Evolutionary conservation across 768 basidiomycete genomes (phyloP).

Genomic region (Russula brevipes): DNA sequence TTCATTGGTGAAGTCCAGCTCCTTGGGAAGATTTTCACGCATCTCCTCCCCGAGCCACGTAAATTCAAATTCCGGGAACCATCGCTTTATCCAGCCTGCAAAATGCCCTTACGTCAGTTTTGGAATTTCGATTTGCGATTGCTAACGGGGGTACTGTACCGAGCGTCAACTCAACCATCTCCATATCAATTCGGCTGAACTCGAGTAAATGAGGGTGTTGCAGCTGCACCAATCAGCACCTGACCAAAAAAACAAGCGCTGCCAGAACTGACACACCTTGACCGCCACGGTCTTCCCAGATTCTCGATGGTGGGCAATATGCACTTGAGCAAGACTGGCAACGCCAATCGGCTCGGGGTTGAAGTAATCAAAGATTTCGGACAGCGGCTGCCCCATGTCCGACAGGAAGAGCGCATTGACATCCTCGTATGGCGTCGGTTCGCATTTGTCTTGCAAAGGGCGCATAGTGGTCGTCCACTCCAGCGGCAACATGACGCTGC

Average conservation of each 20-base stretch:
- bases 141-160: slow-evolving; percentile 36
- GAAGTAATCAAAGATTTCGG: slow-evolving; percentile 79
- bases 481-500: slow-evolving; percentile 49
- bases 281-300: slow-evolving; percentile 80
- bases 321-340: slow-evolving; percentile 94
- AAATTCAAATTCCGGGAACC: slow-evolving; percentile 94
- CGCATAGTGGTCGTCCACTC: slow-evolving; percentile 60
- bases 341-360: slow-evolving; percentile 88
- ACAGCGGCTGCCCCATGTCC: slow-evolving; percentile 71
- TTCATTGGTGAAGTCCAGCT: slow-evolving; percentile 94
- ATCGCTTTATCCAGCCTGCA: slow-evolving; percentile 76
- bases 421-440: slow-evolving; percentile 77
- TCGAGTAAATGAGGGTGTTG: slow-evolving; percentile 94
- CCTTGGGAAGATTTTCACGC: slow-evolving; percentile 83
- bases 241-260: background rate
- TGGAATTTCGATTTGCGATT: background rate
- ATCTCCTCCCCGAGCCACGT: slow-evolving; percentile 94
- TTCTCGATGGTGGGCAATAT: slow-evolving; percentile 67
- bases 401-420: slow-evolving; percentile 68
- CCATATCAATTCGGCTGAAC: slow-evolving; percentile 87
- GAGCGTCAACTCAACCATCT: slow-evolving; percentile 71
- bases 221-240: slow-evolving; percentile 38
- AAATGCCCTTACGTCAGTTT: slow-evolving; percentile 3
- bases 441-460: slow-evolving; percentile 86
- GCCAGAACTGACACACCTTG: slow-evolving; percentile 46